Evolutionary conservation across 176 grass and related monocot genomes (phyloP).

Genomic region (Poa pratensis): DNA sequence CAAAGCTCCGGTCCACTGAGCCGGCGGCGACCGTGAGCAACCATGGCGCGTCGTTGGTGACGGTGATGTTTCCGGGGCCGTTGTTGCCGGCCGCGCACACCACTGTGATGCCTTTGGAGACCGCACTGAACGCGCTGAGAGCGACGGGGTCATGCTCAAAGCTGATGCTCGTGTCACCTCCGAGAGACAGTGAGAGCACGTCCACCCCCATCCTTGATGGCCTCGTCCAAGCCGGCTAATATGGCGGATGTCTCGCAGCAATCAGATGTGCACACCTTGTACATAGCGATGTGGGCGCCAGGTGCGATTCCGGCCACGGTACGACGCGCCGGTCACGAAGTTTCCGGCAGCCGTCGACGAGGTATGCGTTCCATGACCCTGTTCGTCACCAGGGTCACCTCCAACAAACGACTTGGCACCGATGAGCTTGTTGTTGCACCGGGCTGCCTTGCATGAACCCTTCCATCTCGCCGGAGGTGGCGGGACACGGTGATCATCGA

Average conservation of each 20-base stretch:
- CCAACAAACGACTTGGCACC: not conserved
- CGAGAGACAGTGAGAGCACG: conserved; percentile 51
- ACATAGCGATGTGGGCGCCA: conserved; percentile 43
- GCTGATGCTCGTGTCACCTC: not conserved
- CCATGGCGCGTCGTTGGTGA: conserved; percentile 55
- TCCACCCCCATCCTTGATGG: conserved; percentile 47
- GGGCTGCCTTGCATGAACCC: conserved; percentile 4
- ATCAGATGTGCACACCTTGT: conserved; percentile 23
- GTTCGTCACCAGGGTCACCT: not conserved
- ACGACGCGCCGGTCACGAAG: not conserved
- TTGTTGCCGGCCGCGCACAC: conserved; percentile 31
- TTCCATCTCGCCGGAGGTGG: conserved; percentile 31
- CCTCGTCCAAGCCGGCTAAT: not conserved
- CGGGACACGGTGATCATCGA: not conserved
- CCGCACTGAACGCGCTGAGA: conserved; percentile 26
- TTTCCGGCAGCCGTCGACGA: not conserved
- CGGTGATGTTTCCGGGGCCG: not conserved
- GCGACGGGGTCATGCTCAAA: conserved; percentile 33
- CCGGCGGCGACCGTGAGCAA: conserved; percentile 48
- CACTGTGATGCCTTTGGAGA: conserved; percentile 32
- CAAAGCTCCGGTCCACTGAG: not conserved
- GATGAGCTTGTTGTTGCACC: conserved; percentile 7
- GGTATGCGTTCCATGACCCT: not conserved
- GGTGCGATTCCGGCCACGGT: conserved; percentile 35
- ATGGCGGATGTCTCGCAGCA: not conserved